Evolutionary conservation across 352 stramenopile species (phyloP).

Genomic region (Thraustotheca clavata): DNA sequence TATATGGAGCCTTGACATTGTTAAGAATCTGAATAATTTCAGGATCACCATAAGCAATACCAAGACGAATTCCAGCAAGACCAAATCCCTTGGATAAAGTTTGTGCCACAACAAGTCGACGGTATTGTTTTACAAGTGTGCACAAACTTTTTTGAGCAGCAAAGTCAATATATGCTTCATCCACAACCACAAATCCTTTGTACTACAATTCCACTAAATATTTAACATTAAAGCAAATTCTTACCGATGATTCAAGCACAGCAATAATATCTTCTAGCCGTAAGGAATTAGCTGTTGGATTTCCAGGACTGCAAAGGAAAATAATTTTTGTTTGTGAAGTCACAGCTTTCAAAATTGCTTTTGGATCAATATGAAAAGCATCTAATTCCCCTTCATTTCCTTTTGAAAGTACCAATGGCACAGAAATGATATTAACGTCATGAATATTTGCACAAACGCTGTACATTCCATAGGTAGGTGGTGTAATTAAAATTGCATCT

Average conservation of each 20-base stretch:
- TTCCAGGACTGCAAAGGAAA: constrained; percentile 96
- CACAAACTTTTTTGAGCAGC: constrained; percentile 59
- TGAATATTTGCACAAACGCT: constrained; percentile 98
- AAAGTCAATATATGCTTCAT: constrained; percentile 99
- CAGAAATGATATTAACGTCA: constrained; percentile 91
- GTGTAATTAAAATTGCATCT: constrained; percentile 94
- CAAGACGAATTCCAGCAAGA: constrained; percentile 92
- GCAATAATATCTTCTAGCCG: constrained; percentile 85
- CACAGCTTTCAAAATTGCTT: constrained; percentile 84
- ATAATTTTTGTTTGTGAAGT: constrained; percentile 92
- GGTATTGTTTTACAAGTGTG: constrained; percentile 88
- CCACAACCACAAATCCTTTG: constrained; percentile 94
- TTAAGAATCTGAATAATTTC: constrained; percentile 97
- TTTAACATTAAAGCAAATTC: constrained; percentile 16
- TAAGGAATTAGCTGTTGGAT: constrained; percentile 94
- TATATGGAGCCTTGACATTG: constrained; percentile 99
- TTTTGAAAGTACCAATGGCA: constrained; percentile 57
- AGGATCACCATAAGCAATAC: constrained; percentile 85
- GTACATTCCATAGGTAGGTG: constrained; percentile 99
- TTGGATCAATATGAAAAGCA: constrained; percentile 74
- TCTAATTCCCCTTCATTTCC: constrained; percentile 33
- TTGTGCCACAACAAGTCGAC: constrained; percentile 94
- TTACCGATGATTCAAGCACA: constrained; percentile 73
- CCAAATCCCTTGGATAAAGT: constrained; percentile 98
- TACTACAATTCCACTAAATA: constrained; percentile 40